A percentile compares a stretch with the other conserved stretches of the same genome.
Evolutionary conservation across 805 yeast genomes (phyloP).

Genomic region (Candida railenensis): DNA sequence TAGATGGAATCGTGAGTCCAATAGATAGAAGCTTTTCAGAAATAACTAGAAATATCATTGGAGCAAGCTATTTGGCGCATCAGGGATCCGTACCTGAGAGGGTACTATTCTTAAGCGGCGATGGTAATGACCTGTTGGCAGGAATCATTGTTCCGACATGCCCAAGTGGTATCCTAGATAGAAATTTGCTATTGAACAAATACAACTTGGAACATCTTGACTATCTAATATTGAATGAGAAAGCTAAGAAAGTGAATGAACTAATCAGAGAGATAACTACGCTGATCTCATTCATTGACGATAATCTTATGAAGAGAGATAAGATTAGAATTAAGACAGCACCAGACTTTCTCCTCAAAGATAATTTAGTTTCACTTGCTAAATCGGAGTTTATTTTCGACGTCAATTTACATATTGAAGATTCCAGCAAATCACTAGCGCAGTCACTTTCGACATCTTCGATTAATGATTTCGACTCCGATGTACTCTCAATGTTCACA

Average conservation of each 20-base stretch:
- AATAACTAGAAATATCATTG: slow-evolving; percentile 29
- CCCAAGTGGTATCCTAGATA: neutral
- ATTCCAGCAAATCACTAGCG: neutral
- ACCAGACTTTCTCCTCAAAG: neutral
- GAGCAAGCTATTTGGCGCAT: slow-evolving; percentile 31
- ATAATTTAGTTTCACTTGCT: neutral
- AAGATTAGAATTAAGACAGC: neutral
- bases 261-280: neutral
- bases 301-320: neutral
- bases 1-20: slow-evolving; percentile 11
- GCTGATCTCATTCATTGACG: neutral
- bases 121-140: slow-evolving; percentile 9
- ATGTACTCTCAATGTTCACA: neutral
- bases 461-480: neutral
- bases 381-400: neutral
- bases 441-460: neutral
- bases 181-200: neutral
- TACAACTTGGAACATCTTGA: neutral
- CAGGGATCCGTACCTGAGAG: slow-evolving; percentile 28
- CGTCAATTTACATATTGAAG: neutral
- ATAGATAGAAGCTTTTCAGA: slow-evolving; percentile 20
- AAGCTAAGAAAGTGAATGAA: neutral
- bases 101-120: slow-evolving; percentile 27
- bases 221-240: neutral
- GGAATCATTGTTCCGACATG: slow-evolving; percentile 23